Percentiles rank a stretch among this genome's conserved stretches.
Conservation (phyloP, 2,329 filamentous ascomycete genomes). For the Podosphaera aphanis region DNA sequence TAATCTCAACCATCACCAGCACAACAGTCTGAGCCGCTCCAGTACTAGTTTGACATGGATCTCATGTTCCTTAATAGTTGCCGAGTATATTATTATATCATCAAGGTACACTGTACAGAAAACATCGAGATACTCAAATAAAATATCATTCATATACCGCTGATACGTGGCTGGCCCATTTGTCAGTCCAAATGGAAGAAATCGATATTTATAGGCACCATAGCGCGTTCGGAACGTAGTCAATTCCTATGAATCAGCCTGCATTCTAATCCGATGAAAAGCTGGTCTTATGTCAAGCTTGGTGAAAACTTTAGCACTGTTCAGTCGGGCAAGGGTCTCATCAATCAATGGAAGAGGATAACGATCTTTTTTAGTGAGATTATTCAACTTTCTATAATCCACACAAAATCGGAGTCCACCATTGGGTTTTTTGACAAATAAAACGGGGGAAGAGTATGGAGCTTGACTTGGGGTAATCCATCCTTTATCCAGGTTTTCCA, state of each 20-base stretch:
- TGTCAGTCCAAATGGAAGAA: slow-evolving; percentile 2
- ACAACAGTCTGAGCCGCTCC: too few relatives aligned
- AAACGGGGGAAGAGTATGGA: not conserved
- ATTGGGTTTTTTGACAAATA: not conserved
- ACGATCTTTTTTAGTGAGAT: not conserved
- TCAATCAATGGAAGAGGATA: slow-evolving; percentile 1
- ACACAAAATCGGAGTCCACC: not conserved
- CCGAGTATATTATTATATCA: too few relatives aligned
- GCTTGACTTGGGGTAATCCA: not conserved
- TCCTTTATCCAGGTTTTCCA: not conserved
- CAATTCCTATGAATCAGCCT: not conserved
- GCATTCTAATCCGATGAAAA: slow-evolving; percentile 1
- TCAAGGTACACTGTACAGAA: slow-evolving; percentile 2
- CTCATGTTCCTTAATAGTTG: too few relatives aligned
- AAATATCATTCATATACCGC: slow-evolving; percentile 3
- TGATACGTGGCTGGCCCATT: slow-evolving; percentile 1
- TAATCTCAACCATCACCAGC: too few relatives aligned
- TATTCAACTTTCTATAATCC: not conserved
- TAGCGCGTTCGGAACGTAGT: slow-evolving; percentile 2
- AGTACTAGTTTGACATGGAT: too few relatives aligned
- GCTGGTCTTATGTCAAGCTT: slow-evolving; percentile 1
- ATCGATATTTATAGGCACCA: slow-evolving; percentile 1
- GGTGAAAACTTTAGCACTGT: not conserved
- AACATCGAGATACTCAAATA: slow-evolving; percentile 1
- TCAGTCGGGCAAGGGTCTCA: not conserved